Evolutionary conservation across 139 green algal species (phyloP).

Genomic region (Dunaliella primolecta): DNA sequence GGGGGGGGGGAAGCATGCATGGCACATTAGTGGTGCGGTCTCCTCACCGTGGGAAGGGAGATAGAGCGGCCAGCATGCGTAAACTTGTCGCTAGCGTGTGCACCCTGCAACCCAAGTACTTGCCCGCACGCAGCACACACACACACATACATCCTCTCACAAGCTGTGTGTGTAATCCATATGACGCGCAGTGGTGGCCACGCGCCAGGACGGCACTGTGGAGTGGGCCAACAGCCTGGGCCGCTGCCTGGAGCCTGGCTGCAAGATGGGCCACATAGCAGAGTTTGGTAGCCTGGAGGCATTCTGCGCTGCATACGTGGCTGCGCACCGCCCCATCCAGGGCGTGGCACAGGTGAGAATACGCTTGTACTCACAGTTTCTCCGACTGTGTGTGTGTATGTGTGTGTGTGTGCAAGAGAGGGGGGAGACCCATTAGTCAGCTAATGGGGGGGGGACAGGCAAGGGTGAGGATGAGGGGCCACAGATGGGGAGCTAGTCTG

Average conservation of each 20-base stretch:
- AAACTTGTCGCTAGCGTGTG: too few species aligned
- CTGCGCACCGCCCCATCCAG: neutral
- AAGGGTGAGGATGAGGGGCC: too few species aligned
- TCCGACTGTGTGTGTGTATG: neutral
- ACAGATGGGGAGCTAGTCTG: neutral
- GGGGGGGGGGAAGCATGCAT: too few species aligned
- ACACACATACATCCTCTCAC: neutral
- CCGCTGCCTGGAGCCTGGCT: neutral
- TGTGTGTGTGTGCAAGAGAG: neutral
- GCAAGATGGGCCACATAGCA: neutral
- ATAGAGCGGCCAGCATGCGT: too few species aligned
- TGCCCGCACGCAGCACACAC: too few species aligned
- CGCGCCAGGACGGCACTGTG: neutral
- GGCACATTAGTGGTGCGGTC: too few species aligned
- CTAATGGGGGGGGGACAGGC: too few species aligned
- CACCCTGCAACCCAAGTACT: too few species aligned
- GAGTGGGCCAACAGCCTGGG: neutral
- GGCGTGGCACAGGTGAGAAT: neutral
- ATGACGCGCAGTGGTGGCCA: neutral
- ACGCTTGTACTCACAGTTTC: neutral
- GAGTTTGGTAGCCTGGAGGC: neutral
- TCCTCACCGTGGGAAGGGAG: too few species aligned
- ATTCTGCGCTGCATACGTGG: neutral
- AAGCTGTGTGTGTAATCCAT: neutral
- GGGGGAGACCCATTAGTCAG: neutral